Conservation (phyloP, 306 rosid genomes). For the peach (Prunus persica) region DNA sequence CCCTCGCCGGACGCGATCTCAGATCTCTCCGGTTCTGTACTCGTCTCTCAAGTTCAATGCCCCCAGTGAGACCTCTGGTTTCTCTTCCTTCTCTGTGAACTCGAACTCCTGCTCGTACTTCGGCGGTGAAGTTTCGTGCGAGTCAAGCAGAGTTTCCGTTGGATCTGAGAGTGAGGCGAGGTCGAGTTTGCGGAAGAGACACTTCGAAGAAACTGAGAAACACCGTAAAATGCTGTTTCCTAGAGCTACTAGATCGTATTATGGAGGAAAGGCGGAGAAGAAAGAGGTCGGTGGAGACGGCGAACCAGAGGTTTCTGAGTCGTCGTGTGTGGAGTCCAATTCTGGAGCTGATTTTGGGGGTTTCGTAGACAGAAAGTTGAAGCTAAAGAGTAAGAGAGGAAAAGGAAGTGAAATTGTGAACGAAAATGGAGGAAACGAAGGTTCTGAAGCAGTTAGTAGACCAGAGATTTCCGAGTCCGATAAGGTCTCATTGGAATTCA, state of each 20-base stretch:
- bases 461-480: constrained; percentile 46
- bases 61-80: constrained; percentile 6
- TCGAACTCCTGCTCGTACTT: constrained; percentile 44
- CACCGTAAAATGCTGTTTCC: not conserved
- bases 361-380: constrained; percentile 29
- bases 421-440: constrained; percentile 32
- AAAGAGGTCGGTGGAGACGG: constrained; percentile 20
- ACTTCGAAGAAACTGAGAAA: constrained; percentile 16
- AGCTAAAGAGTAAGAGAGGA: constrained; percentile 39
- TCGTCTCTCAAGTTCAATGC: constrained; percentile 14
- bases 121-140: constrained; percentile 57
- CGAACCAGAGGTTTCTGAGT: constrained; percentile 57
- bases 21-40: constrained; percentile 52
- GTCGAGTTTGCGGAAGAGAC: constrained; percentile 28
- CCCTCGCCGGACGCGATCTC: constrained; percentile 53
- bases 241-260: constrained; percentile 28
- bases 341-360: constrained; percentile 35
- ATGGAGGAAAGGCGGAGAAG: constrained; percentile 18
- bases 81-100: constrained; percentile 36
- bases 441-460: constrained; percentile 34
- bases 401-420: constrained; percentile 24
- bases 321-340: constrained; percentile 84
- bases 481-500: constrained; percentile 25
- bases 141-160: constrained; percentile 43
- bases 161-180: constrained; percentile 32